phyloP scores from a whole-genome alignment of 257 asterid species.

The Striga asiatica region DNA sequence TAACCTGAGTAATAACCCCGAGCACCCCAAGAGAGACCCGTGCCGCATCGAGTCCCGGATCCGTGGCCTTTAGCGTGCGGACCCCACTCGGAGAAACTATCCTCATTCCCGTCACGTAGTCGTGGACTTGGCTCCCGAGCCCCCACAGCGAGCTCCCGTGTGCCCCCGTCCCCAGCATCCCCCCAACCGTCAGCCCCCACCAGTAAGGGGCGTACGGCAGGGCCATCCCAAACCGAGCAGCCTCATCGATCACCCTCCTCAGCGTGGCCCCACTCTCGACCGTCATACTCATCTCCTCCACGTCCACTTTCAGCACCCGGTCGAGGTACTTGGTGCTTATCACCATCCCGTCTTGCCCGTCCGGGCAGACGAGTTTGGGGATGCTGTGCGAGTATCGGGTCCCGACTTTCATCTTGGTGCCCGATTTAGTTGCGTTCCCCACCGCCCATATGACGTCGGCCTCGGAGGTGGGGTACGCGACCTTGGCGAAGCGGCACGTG shows the following conservation, averaged over 20 bases:
- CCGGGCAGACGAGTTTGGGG: conserved; percentile 54
- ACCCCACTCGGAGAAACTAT: conserved; percentile 41
- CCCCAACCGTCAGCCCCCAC: conserved; percentile 73
- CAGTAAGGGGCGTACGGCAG: conserved; percentile 59
- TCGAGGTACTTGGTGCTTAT: conserved; percentile 47
- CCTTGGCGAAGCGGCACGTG: conserved; percentile 41
- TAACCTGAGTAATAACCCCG: conserved; percentile 70
- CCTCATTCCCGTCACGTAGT: conserved; percentile 29
- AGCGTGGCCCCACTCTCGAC: conserved; percentile 56
- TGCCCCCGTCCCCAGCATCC: conserved; percentile 63
- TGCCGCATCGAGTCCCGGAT: conserved; percentile 51
- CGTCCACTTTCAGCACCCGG: conserved; percentile 16
- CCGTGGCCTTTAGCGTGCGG: conserved; percentile 19
- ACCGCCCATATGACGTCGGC: conserved; percentile 36
- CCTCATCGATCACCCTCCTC: conserved; percentile 32
- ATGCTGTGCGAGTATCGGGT: conserved; percentile 59
- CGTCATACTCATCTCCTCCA: conserved; percentile 29
- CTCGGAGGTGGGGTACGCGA: conserved; percentile 36
- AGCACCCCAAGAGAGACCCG: conserved; percentile 65
- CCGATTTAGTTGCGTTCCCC: conserved; percentile 27
- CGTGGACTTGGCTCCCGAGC: conserved; percentile 54
- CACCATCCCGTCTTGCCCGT: conserved; percentile 31
- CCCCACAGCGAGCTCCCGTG: conserved; percentile 78
- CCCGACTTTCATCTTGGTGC: conserved; percentile 32
- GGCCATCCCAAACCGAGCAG: conserved; percentile 32